Base-by-base conservation (phyloP, 1,139 yeast genomes). In the Scheffersomyces lignicola region DNA sequence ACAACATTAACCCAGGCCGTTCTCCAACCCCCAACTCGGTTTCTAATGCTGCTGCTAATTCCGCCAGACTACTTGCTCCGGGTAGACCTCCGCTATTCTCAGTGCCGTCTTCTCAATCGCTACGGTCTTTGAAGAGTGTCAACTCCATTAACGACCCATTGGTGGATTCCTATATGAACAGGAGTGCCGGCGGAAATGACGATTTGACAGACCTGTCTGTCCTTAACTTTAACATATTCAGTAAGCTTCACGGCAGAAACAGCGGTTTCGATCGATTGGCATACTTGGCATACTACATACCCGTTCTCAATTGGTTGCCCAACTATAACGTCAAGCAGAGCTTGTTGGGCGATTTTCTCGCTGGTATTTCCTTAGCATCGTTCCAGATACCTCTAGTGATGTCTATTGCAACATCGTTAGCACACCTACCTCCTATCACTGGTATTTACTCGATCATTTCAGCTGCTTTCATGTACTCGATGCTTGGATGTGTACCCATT, bases 371-470 rank as follows among this genome's bases (percentile, higher is more conserved):
- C 17, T 44, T 62, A 23, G 63, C 67, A 3, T 52, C 59, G 18
- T 61, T 62, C 44, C 68, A 61, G 43, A 56, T 61, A 25, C 68
- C 68, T 5, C 46, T 60, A 24, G 67, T 60, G 29, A 60, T 62
- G 66, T 62, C 67, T 2, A 48, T 61, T 25, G 58, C 65, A 3
- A 53, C 62, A 1, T 54, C 63, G 1, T 51, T 62, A 38, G 67
- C 65, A 6, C 62, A 56, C 34, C 45, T 62, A 9, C 60, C 67
- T 5, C 65, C 68, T 1, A 40, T 57, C 7, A 47, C 57, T 23
- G 67, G 68, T 2, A 43, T 62, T 7, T 58, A 60, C 38, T 54
- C 62, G 3, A 55, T 59, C 29, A 51, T 60, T 18, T 54, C 51
- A 2, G 64, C 62, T 0, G 54, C 65, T 0, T 35, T 49, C 10